Evolutionary conservation across 306 rosid species (phyloP).

Genomic region (Castanea sativa): DNA sequence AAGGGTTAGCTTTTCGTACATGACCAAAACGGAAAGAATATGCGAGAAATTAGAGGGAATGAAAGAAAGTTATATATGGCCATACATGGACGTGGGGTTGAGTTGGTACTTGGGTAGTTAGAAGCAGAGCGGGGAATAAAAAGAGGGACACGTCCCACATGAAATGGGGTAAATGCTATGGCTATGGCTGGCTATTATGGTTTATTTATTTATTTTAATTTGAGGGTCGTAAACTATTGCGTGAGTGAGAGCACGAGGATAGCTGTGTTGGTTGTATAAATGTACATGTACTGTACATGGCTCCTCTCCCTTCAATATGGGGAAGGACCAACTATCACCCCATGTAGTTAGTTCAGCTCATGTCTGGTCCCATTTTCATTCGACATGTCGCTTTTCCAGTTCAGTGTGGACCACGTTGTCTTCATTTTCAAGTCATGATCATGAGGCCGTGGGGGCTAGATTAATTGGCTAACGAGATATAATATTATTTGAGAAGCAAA

Average conservation of each 20-base stretch:
- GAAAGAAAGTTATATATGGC: neutral
- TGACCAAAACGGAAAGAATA: neutral
- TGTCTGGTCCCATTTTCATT: neutral
- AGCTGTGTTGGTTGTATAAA: slow-evolving; percentile 12
- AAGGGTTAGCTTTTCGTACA: neutral
- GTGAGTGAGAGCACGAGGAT: slow-evolving; percentile 65
- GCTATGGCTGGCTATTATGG: neutral
- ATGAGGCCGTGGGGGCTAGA: slow-evolving; percentile 2
- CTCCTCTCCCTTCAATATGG: neutral
- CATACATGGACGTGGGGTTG: neutral
- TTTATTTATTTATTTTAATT: neutral
- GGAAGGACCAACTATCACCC: too few relatives aligned
- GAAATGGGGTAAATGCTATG: slow-evolving; percentile 50
- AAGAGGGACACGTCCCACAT: slow-evolving; percentile 46
- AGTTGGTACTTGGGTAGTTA: neutral
- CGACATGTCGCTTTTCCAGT: neutral
- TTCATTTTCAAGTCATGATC: slow-evolving; percentile 22
- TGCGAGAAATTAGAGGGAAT: neutral
- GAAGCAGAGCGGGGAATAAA: slow-evolving; percentile 25
- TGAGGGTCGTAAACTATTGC: slow-evolving; percentile 29
- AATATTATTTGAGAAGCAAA: neutral
- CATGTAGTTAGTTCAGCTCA: too few relatives aligned
- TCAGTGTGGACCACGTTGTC: slow-evolving; percentile 18
- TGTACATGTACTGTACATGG: neutral
- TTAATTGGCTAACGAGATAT: neutral